Evolutionary conservation across 345 rosid species (phyloP).

Genomic region (Melastoma malabathricum): DNA sequence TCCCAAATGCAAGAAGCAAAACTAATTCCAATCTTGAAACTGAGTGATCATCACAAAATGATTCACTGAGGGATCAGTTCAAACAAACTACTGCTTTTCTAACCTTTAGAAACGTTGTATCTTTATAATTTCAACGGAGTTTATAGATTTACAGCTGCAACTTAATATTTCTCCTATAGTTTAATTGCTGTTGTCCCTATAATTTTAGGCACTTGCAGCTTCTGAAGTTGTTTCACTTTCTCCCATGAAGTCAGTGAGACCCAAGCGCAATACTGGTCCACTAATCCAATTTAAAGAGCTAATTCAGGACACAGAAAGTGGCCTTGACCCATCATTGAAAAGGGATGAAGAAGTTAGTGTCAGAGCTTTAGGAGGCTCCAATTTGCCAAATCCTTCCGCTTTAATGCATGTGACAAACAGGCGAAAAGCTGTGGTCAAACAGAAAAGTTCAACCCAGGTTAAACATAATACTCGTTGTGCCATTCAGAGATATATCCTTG

Average conservation of each 20-base stretch:
- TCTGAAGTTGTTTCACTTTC: slow-evolving; percentile 28
- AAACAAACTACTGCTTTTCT: too few relatives aligned
- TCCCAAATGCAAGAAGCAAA: too few relatives aligned
- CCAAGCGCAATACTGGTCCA: slow-evolving; percentile 38
- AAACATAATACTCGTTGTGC: slow-evolving; percentile 21
- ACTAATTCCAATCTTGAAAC: too few relatives aligned
- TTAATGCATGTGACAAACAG: slow-evolving; percentile 69
- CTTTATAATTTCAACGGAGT: too few relatives aligned
- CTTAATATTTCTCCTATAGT: not conserved
- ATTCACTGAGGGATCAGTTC: too few relatives aligned
- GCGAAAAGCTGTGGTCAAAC: slow-evolving; percentile 47
- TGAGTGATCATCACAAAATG: too few relatives aligned
- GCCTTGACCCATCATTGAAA: slow-evolving; percentile 16
- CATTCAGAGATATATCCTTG: slow-evolving; percentile 5
- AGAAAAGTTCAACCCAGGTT: slow-evolving; percentile 45
- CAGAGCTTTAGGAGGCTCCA: slow-evolving; percentile 23
- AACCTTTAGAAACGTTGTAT: too few relatives aligned
- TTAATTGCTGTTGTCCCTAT: not conserved
- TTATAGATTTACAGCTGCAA: not conserved
- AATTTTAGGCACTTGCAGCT: slow-evolving; percentile 17
- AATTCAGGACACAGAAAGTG: slow-evolving; percentile 24
- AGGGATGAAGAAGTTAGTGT: slow-evolving; percentile 24
- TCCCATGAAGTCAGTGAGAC: slow-evolving; percentile 25
- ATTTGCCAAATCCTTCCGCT: slow-evolving; percentile 61
- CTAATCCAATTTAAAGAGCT: slow-evolving; percentile 66